A percentile compares a stretch with the other conserved stretches of the same genome.
These are phyloP conservation scores for Penicillium crystallinum DNA, from an alignment of 495 filamentous ascomycete genomes.

Conservation along the genomic window DNA sequence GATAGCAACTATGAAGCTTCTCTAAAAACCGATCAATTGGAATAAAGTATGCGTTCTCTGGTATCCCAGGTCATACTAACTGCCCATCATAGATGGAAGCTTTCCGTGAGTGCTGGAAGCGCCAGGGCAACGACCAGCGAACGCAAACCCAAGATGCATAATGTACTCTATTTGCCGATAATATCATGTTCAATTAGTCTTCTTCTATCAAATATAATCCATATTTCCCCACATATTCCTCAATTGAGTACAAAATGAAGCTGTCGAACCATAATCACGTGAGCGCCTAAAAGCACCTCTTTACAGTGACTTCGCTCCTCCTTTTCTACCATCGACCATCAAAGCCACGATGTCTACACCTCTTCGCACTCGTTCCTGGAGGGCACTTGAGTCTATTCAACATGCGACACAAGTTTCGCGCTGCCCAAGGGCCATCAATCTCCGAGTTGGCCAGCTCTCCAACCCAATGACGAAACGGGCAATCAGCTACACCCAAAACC, in stretches of 20 bases:
- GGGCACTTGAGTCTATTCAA: slow-evolving; percentile 15
- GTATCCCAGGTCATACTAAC: neutral
- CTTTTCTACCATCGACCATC: neutral
- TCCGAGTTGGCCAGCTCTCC: slow-evolving; percentile 6
- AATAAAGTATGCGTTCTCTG: neutral
- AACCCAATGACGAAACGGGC: slow-evolving; percentile 16
- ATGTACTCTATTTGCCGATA: neutral
- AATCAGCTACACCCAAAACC: slow-evolving; percentile 17
- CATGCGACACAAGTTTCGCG: neutral
- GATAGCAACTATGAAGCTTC: neutral
- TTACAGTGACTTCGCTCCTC: slow-evolving; percentile 2
- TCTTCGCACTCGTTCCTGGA: slow-evolving; percentile 13
- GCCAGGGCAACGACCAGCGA: slow-evolving; percentile 78
- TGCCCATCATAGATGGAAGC: slow-evolving; percentile 70
- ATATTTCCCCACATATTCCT: neutral
- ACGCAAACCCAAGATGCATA: slow-evolving; percentile 65
- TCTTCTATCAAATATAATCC: neutral
- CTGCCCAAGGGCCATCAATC: slow-evolving; percentile 2
- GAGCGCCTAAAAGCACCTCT: neutral
- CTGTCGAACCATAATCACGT: slow-evolving; percentile 9
- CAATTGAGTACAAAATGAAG: neutral
- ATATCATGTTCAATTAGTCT: neutral
- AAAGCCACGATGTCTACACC: slow-evolving; percentile 19
- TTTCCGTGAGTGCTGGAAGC: slow-evolving; percentile 91
- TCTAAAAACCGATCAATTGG: neutral